These are phyloP conservation scores for Diddensiella santjacobensis DNA, from an alignment of 805 yeast genomes.

Conservation along the genomic window DNA sequence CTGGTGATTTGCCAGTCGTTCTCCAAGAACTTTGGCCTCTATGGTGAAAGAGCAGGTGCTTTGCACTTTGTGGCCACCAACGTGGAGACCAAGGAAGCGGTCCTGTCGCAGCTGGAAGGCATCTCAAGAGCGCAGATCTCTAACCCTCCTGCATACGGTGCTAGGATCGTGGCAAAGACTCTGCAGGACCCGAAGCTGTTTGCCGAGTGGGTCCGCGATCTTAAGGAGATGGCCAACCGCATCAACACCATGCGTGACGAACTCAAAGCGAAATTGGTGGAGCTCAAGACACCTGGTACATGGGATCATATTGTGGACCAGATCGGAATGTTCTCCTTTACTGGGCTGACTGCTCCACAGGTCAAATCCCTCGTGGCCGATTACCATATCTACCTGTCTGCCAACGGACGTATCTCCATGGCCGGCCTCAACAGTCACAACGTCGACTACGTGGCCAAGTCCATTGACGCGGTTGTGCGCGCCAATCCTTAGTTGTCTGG, in stretches of 20 bases:
- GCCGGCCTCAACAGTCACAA: slow-evolving; percentile 86
- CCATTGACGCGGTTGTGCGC: slow-evolving; percentile 65
- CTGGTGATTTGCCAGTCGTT: slow-evolving; percentile 86
- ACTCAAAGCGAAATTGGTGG: slow-evolving; percentile 56
- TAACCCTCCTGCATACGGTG: slow-evolving; percentile 94
- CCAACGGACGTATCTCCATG: slow-evolving; percentile 86
- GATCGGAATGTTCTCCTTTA: slow-evolving; percentile 95
- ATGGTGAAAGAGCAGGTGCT: slow-evolving; percentile 96
- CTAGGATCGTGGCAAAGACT: slow-evolving; percentile 78
- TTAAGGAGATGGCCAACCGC: slow-evolving; percentile 81
- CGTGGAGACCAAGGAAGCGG: slow-evolving; percentile 47
- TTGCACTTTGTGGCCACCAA: slow-evolving; percentile 61
- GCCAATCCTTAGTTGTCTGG: neutral
- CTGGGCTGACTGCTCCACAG: slow-evolving; percentile 77
- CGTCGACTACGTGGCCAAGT: slow-evolving; percentile 71
- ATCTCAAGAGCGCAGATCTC: slow-evolving; percentile 82
- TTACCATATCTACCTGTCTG: slow-evolving; percentile 77
- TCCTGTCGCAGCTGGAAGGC: slow-evolving; percentile 70
- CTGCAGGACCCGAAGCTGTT: slow-evolving; percentile 64
- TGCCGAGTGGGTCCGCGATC: slow-evolving; percentile 78
- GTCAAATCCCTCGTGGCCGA: slow-evolving; percentile 69
- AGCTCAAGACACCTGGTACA: slow-evolving; percentile 74
- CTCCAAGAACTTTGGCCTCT: slow-evolving; percentile 94
- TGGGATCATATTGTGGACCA: slow-evolving; percentile 91
- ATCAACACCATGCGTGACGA: slow-evolving; percentile 73